Evolutionary conservation across 371 early-diverging fungal species (phyloP).

Genomic region (Mortierella sp.): DNA sequence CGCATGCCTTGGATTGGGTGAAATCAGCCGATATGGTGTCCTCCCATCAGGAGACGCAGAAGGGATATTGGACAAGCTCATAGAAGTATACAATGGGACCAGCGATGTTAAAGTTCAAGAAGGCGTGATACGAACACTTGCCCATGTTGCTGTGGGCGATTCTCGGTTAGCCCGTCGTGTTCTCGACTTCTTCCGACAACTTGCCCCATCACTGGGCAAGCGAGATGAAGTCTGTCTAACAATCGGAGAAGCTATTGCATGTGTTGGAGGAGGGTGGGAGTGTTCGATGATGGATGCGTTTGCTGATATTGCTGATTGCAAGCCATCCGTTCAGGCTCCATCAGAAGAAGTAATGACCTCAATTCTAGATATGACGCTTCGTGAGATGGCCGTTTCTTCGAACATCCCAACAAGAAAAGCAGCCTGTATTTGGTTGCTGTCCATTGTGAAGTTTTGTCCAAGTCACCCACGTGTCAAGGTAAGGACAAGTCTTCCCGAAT

Average conservation of each 20-base stretch:
- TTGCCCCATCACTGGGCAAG: conserved; percentile 74
- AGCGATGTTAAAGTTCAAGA: conserved; percentile 85
- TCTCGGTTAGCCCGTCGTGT: conserved; percentile 51
- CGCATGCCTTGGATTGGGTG: conserved; percentile 71
- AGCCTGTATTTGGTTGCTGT: conserved; percentile 87
- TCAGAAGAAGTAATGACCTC: conserved; percentile 38
- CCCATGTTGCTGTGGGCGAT: conserved; percentile 75
- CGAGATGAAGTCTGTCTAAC: conserved; percentile 87
- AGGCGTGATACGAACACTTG: conserved; percentile 72
- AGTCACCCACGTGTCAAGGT: conserved; percentile 60
- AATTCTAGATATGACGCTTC: conserved; percentile 65
- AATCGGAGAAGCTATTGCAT: conserved; percentile 83
- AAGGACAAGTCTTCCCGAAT: background rate
- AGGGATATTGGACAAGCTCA: conserved; percentile 60
- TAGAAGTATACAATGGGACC: conserved; percentile 58
- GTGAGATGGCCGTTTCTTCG: conserved; percentile 58
- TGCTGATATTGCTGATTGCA: conserved; percentile 48
- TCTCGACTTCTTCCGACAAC: conserved; percentile 66
- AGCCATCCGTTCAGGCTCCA: conserved; percentile 15
- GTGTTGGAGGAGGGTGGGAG: conserved; percentile 75
- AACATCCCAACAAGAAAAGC: conserved; percentile 79
- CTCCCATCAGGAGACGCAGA: conserved; percentile 49
- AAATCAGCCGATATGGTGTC: conserved; percentile 70
- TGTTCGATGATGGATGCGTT: conserved; percentile 68
- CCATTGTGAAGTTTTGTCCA: conserved; percentile 83